Percentiles rank a stretch among this genome's conserved stretches.
These are phyloP conservation scores for Talaromyces atroroseus DNA, from an alignment of 2,329 filamentous ascomycete genomes.

Conservation along the genomic window DNA sequence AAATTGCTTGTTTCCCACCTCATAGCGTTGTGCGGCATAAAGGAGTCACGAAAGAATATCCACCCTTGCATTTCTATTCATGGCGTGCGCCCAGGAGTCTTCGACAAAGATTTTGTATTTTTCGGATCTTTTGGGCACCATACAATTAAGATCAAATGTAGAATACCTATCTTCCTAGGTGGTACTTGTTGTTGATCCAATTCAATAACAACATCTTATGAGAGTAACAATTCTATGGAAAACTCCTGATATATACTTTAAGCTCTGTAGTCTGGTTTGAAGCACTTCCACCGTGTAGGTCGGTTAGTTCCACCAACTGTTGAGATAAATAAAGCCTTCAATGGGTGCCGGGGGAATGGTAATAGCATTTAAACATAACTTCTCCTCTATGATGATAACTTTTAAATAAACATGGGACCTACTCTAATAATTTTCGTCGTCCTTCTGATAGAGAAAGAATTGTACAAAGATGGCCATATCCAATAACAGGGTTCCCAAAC, in stretches of 20 bases:
- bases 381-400: background rate
- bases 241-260: no score
- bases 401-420: background rate
- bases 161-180: background rate
- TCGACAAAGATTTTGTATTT: background rate
- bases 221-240: no score
- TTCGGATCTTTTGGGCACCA: background rate
- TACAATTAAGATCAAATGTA: background rate
- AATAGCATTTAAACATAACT: background rate
- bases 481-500: slow-evolving; percentile 76
- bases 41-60: background rate
- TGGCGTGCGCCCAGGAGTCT: background rate
- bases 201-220: no score
- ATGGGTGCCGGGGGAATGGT: background rate
- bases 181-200: background rate
- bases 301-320: background rate
- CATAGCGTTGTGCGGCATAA: slow-evolving; percentile 2
- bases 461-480: slow-evolving; percentile 85
- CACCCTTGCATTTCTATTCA: background rate
- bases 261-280: no score
- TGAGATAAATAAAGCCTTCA: background rate
- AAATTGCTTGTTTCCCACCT: background rate
- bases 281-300: background rate
- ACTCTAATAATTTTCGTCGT: slow-evolving; percentile 15
- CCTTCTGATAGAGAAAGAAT: slow-evolving; percentile 73